Percentiles rank a stretch among this genome's conserved stretches.
Conservation (phyloP, 1,284 basidiomycete species). For the Polyporus tsugae region DNA sequence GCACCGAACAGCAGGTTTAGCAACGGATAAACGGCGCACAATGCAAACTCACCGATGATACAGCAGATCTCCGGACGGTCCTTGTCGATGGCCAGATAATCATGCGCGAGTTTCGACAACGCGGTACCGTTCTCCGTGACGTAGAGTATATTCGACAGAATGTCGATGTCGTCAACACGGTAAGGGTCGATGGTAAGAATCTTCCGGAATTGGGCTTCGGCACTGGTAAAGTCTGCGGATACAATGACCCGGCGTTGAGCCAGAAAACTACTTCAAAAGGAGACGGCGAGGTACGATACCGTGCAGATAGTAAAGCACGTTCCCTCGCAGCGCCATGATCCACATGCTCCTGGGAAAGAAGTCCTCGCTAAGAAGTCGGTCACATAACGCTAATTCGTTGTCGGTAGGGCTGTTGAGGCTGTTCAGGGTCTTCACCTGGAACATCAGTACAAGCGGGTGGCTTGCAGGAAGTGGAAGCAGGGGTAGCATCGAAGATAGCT, state of each 20-base stretch:
- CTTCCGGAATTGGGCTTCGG: conserved; percentile 85
- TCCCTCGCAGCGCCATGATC: conserved; percentile 86
- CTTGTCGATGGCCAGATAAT: conserved; percentile 87
- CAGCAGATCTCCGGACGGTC: conserved; percentile 96
- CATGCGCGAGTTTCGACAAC: conserved; percentile 91
- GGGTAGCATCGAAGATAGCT: conserved; percentile 72
- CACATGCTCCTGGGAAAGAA: conserved; percentile 88
- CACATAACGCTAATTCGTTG: conserved; percentile 81
- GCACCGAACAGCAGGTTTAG: background rate
- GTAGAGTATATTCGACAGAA: conserved; percentile 97
- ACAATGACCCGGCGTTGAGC: conserved; percentile 17
- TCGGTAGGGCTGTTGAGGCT: conserved; percentile 91
- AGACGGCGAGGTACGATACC: conserved; percentile 53
- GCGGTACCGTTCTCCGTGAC: conserved; percentile 91
- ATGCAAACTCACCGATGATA: conserved; percentile 78
- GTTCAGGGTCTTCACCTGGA: conserved; percentile 90
- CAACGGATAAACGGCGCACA: background rate
- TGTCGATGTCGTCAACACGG: conserved; percentile 94
- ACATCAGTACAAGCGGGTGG: conserved; percentile 85
- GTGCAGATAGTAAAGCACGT: conserved; percentile 90
- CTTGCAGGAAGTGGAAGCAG: conserved; percentile 70
- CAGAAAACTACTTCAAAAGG: conserved; percentile 13
- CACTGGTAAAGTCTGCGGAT: conserved; percentile 81
- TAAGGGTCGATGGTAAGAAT: conserved; percentile 87
- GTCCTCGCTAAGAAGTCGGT: conserved; percentile 73